Base-by-base conservation (phyloP, 192 early-diverging fungal species). In the Umbelopsis isabellina region DNA sequence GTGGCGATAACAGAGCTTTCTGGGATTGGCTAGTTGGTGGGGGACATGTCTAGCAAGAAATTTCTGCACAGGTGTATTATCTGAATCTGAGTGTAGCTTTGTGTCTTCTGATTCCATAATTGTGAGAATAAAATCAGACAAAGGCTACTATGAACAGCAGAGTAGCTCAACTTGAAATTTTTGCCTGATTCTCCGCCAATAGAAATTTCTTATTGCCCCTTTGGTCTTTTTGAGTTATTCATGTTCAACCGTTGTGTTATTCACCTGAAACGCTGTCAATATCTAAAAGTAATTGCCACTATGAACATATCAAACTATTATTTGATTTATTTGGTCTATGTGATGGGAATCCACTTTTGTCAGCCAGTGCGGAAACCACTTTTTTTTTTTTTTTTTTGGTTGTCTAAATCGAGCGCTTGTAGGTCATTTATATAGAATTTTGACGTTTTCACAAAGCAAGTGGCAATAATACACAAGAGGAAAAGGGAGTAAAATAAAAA, bases 1-100 rank as follows among this genome's bases (percentile, higher is more conserved):
- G 78, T 88, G 86, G 13, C 86, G 83, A 46, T 86, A 88, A 68
- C 86, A 88, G 47, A 78, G 68, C 27, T 73, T 72, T 44, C 69
- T 25, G 16, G 71, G 15, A 30, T 66, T 72, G 16, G 67, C 45
- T 11, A 78, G 41, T 67, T 78, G 76, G 4, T 58, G 35, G 49
- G 76, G 76, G 1, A 78, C 65, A 70, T 78, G 72, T 1, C 76
- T 68, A 22, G 66, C 66, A 23, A 78, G 35, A 53, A 78, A 78
- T 21, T 66, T 50, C n/a, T 78, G 72, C 4, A 78, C 69, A 9
- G 71, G 45, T 37, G 61, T 61, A 61, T 61, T 61, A 35, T 61
- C 23, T 33, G 55, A 61, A 35, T 61, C 55, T 18, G 27, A 13
- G 1, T n/a, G 13, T 16, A 30, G 27, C 33, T 35, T 61, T 27